Evolutionary conservation across 129 eudicot genomes (phyloP), one percentile per base, ranked within the genome.

Genomic region (Pseudognaphalium luteoalbum): DNA sequence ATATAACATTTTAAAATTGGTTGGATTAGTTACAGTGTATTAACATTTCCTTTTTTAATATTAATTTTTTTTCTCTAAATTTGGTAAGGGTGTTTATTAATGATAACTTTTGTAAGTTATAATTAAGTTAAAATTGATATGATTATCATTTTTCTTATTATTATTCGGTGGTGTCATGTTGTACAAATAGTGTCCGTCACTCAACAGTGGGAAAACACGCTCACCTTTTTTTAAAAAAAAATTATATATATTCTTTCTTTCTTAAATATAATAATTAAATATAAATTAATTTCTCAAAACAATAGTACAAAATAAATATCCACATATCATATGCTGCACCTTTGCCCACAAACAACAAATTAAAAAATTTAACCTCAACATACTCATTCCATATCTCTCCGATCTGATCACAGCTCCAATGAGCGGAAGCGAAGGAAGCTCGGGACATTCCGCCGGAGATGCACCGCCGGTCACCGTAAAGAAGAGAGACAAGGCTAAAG

Each of bases 391-490:
- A 12, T 51, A 68, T 19, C 21, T 80, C 69, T 68, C 76, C 66
- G 80, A 74, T 74, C 84, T 68, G 29, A 63, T 34, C 59, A 79
- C 65, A 33, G 17, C 2, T 35, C 58, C 62, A 80, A 90, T 90
- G 96, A 91, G 91, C 81, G 91, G 84, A 12, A 87, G 87, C 85
- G 91, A 86, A 39, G 88, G 93, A 41, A 86, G 96, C 87, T 86
- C 96, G 29, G 96, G 91, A n/a, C 85, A 86, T 60, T 85, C 88
- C 0, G 81, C 88, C 87, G 87, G 73, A 74, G 92, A 81, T 17
- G 78, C 71, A 39, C 56, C 29, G 14, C 25, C 41, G 71, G 75
- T 75, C 17, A 62, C 65, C 7, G 74, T 60, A 19, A 94, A 91
- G 88, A 92, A 87, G 85, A 87, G 81, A 64, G 96, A 85, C 52